Evolutionary conservation across 148 eudicot species (phyloP).

Genomic region (Gaultheria prostrata): DNA sequence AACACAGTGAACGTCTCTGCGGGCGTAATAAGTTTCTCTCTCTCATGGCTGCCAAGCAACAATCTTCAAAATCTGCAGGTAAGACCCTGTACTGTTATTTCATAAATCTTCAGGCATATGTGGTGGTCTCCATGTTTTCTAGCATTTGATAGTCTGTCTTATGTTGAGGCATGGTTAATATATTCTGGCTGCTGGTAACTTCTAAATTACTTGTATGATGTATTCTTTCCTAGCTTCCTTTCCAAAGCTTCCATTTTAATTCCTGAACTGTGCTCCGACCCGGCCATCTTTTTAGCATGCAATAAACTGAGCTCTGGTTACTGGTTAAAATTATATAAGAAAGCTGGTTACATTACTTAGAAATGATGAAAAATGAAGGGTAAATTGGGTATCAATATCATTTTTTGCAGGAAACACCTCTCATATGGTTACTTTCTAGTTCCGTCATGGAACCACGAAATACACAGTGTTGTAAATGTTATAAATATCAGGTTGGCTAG

Average conservation of each 20-base stretch:
- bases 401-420: background rate
- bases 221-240: background rate
- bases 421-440: background rate
- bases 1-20: constrained; percentile 32
- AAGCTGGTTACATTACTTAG: background rate
- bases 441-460: background rate
- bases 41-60: constrained; percentile 38
- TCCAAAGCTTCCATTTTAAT: background rate
- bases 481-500: too few relatives aligned
- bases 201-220: background rate
- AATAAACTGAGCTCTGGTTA: background rate
- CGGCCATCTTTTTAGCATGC: background rate
- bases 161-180: background rate
- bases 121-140: background rate
- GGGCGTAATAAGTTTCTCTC: constrained; percentile 47
- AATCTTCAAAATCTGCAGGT: constrained; percentile 40
- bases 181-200: background rate
- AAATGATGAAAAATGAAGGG: background rate
- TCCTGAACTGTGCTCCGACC: background rate
- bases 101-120: background rate
- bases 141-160: background rate
- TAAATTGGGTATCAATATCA: background rate
- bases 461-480: too few relatives aligned
- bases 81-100: constrained; percentile 14
- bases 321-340: background rate